These are phyloP conservation scores for Hyaloperonospora arabidopsidis DNA, from an alignment of 352 stramenopile genomes.

Conservation along the genomic window DNA sequence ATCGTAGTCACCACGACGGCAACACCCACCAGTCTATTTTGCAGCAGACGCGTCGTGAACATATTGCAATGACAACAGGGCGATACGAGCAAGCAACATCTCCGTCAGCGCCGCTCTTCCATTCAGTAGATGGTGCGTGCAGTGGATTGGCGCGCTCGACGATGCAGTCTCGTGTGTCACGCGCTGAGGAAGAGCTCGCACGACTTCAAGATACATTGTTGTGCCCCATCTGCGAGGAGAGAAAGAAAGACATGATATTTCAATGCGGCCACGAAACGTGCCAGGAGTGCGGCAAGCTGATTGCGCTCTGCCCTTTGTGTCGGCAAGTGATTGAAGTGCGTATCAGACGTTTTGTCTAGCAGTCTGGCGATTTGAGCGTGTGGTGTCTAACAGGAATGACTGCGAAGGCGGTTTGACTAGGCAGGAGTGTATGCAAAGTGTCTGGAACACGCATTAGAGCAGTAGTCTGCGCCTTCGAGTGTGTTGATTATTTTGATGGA, in stretches of 20 bases:
- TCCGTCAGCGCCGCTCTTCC: constrained; percentile 23
- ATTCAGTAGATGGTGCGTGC: constrained; percentile 12
- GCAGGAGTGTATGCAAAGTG: constrained; percentile 7
- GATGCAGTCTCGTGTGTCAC: constrained; percentile 34
- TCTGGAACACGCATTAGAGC: constrained; percentile 12
- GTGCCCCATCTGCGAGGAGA: constrained; percentile 72
- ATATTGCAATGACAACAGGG: constrained; percentile 13
- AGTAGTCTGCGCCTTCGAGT: constrained; percentile 18
- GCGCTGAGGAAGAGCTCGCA: constrained; percentile 48
- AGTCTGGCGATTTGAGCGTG: no score
- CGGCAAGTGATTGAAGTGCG: constrained; percentile 63
- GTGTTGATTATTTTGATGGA: constrained; percentile 24
- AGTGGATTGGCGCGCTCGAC: constrained; percentile 3
- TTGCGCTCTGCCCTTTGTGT: constrained; percentile 66
- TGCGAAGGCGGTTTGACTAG: background rate
- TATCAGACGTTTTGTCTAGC: constrained; percentile 53
- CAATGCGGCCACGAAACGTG: constrained; percentile 83
- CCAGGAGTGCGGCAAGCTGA: constrained; percentile 35
- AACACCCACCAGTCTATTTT: constrained; percentile 25
- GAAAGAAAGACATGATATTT: constrained; percentile 72
- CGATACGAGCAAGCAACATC: constrained; percentile 20
- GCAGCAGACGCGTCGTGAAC: constrained; percentile 8
- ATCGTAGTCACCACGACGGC: constrained; percentile 21
- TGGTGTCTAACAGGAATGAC: background rate
- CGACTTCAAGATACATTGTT: constrained; percentile 57